phyloP scores from a whole-genome alignment of 257 asterid species.

The Solanum ossicruentum region DNA sequence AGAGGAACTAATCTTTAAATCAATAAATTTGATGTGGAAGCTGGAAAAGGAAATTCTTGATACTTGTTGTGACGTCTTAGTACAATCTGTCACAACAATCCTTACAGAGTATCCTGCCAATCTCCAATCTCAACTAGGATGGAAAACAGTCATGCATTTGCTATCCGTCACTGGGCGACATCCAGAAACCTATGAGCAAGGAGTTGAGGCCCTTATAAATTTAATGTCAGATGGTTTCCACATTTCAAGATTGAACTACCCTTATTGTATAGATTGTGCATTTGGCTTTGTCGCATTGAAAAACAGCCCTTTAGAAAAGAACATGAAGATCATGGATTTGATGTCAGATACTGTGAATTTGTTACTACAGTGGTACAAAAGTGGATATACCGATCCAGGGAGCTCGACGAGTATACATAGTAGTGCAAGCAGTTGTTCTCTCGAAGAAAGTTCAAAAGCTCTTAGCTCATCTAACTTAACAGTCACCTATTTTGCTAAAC shows the following conservation, averaged over 20 bases:
- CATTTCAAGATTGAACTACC: conserved; percentile 49
- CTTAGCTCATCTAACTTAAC: conserved; percentile 27
- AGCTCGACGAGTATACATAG: conserved; percentile 24
- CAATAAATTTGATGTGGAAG: conserved; percentile 74
- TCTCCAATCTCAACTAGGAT: conserved; percentile 53
- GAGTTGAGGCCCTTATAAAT: conserved; percentile 45
- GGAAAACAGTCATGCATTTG: conserved; percentile 73
- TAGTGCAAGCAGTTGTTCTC: conserved; percentile 25
- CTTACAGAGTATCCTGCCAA: conserved; percentile 50
- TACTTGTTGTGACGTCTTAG: conserved; percentile 50
- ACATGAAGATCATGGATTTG: conserved; percentile 57
- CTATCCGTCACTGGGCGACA: conserved; percentile 83
- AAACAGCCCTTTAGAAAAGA: conserved; percentile 67
- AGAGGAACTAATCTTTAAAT: conserved; percentile 74
- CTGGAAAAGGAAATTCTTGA: conserved; percentile 82
- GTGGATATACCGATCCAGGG: conserved; percentile 70
- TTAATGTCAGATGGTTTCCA: conserved; percentile 43
- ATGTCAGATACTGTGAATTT: conserved; percentile 53
- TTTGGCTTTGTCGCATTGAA: conserved; percentile 74
- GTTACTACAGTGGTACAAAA: conserved; percentile 68
- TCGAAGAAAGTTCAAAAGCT: conserved; percentile 44
- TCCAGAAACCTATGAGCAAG: conserved; percentile 70
- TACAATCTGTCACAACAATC: conserved; percentile 46
- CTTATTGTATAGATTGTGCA: conserved; percentile 70
- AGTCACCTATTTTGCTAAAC: conserved; percentile 46